Base-by-base conservation (phyloP, 164 flowering plant species). In the Stephania japonica region DNA sequence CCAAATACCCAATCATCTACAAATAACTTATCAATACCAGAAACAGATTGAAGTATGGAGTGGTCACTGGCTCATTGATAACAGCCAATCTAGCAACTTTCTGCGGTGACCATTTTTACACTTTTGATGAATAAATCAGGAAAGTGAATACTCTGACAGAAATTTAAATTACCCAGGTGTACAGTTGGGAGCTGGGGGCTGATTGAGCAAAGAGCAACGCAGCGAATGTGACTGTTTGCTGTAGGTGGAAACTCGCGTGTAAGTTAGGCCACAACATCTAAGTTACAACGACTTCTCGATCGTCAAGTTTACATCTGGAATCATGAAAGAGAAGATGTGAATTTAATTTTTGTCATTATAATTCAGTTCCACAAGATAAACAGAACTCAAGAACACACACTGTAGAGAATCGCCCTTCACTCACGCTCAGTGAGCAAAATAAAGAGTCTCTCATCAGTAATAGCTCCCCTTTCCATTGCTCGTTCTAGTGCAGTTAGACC, bases 391-490 rank as follows among this genome's bases (percentile, higher is more conserved):
- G 62, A 56, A 56, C 62, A 56, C 16, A 56, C 62, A 13, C 23
- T 14, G 62, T 6, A 56, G 19, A 14, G 21, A n/a, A n/a, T 56
- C 19, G 11, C 10, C 65, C 49, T 69, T 86, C 79, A 85, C 74
- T 86, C 78, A 75, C 76, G 21, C 76, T 83, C 88, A 3, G 90
- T 43, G 70, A 94, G 97, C 82, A 90, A 75, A 59, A 95, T 75
- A 66, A 95, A 90, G 24, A 95, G 85, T 80, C 87, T 85, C 56
- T 93, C 99, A 70, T 95, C 99, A 25, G 96, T 87, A 38, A 95
- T 89, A 43, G 99, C 92, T 65, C 98, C 99, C 85, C 87, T 83
- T 80, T 90, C 97, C 99, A 95, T 95, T 43, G 93, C 89, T 77
- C 98, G 86, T 72, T 95, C 99, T 32, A 95, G 65, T 42, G 87